These are phyloP conservation scores for Ilex paraguariensis DNA, from an alignment of 305 asterid species.

Conservation along the genomic window DNA sequence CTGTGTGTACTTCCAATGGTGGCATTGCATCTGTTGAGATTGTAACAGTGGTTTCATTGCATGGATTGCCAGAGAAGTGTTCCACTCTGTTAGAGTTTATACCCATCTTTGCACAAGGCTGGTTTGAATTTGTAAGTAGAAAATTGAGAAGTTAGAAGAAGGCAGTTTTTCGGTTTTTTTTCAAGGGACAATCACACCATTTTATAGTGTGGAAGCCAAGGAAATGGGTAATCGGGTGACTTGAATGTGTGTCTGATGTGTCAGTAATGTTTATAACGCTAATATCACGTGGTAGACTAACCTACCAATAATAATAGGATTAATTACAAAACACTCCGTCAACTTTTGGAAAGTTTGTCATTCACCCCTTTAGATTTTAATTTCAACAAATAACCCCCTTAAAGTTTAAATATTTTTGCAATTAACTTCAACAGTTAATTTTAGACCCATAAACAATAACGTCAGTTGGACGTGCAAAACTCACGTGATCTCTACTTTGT, in stretches of 20 bases:
- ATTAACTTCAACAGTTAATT: no score
- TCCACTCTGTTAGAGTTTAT: conserved; percentile 43
- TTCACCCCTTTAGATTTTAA: no score
- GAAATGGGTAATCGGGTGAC: not conserved
- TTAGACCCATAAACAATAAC: no score
- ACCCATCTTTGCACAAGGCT: conserved; percentile 24
- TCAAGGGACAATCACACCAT: not conserved
- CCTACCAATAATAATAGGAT: not conserved
- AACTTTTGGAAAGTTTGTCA: no score
- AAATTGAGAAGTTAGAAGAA: not conserved
- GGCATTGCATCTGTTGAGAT: conserved; percentile 15
- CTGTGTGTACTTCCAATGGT: conserved; percentile 43
- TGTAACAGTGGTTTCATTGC: conserved; percentile 13
- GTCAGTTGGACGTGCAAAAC: no score
- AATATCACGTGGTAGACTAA: not conserved
- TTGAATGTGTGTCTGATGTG: no score
- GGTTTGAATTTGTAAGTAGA: not conserved
- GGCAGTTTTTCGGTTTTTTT: not conserved
- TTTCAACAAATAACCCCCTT: no score
- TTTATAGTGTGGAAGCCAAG: not conserved
- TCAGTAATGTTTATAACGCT: no score
- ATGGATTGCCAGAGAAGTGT: conserved; percentile 26
- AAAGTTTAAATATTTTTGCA: no score
- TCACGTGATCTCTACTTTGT: no score
- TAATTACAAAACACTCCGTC: no score